Conservation (phyloP, 116 monocot genomes). For the Cymodocea nodosa region DNA sequence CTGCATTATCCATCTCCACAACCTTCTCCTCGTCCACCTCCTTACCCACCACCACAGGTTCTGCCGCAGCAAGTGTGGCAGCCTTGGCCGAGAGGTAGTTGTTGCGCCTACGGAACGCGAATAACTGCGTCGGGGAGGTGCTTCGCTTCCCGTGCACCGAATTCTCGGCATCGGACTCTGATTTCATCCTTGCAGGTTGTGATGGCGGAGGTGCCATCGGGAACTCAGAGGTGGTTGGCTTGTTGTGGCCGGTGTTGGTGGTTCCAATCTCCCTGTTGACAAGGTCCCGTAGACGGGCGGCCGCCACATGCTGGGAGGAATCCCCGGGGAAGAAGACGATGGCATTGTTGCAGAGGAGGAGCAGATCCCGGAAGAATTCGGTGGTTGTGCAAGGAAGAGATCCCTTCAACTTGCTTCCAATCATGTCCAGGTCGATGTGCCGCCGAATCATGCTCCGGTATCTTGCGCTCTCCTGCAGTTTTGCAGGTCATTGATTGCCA, state of each 20-base stretch:
- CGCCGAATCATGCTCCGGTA: slow-evolving; percentile 49
- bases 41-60: not conserved
- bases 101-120: slow-evolving; percentile 44
- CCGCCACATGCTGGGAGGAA: slow-evolving; percentile 38
- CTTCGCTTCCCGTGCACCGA: too few relatives aligned
- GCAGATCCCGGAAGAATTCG: slow-evolving; percentile 73
- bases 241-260: slow-evolving; percentile 2
- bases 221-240: not conserved
- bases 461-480: slow-evolving; percentile 30
- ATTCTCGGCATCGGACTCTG: not conserved
- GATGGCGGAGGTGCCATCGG: not conserved
- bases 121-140: slow-evolving; percentile 5
- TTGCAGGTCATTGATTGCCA: too few relatives aligned
- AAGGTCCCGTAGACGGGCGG: slow-evolving; percentile 29
- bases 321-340: slow-evolving; percentile 51
- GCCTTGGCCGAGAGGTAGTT: slow-evolving; percentile 14
- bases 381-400: slow-evolving; percentile 11
- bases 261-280: slow-evolving; percentile 33
- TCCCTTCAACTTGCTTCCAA: slow-evolving; percentile 27
- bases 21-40: not conserved
- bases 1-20: not conserved
- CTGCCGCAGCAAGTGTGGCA: not conserved
- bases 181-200: not conserved
- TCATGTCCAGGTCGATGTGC: slow-evolving; percentile 72
- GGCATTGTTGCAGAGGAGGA: slow-evolving; percentile 75